Evolutionary conservation across 2,329 filamentous ascomycete genomes (phyloP).

Genomic region (Pseudogymnoascus sp.): DNA sequence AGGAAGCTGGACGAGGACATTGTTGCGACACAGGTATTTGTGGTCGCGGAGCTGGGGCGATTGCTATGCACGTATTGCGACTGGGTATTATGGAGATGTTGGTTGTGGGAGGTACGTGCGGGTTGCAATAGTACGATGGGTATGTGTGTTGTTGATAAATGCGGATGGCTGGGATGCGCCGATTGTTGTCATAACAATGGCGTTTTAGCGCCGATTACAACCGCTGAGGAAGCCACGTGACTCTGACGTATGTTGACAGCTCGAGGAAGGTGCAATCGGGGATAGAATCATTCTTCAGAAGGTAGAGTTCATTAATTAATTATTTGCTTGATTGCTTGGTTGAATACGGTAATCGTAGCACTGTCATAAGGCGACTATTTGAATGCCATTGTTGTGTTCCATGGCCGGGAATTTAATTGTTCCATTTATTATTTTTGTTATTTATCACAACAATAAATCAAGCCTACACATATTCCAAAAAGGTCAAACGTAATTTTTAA

Average conservation of each 20-base stretch:
- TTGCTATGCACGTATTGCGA: slow-evolving; percentile 17
- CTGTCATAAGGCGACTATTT: neutral
- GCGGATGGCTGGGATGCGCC: slow-evolving; percentile 4
- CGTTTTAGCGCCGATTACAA: slow-evolving; percentile 7
- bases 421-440: neutral
- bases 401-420: neutral
- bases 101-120: slow-evolving; percentile 24
- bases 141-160: slow-evolving; percentile 10
- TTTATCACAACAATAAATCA: neutral
- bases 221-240: neutral
- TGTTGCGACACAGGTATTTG: slow-evolving; percentile 30
- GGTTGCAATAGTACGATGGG: slow-evolving; percentile 7
- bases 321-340: neutral
- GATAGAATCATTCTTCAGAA: neutral
- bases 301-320: neutral
- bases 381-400: neutral
- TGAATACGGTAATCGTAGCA: neutral
- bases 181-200: slow-evolving; percentile 11
- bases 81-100: slow-evolving; percentile 12
- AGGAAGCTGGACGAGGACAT: slow-evolving; percentile 70
- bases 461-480: neutral
- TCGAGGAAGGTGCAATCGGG: neutral
- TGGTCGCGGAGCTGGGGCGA: slow-evolving; percentile 41
- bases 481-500: neutral
- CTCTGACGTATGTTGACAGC: neutral